These are phyloP conservation scores for Immersiporthe knoxdaviesiana DNA, from an alignment of 2,329 filamentous ascomycete species.

Conservation along the genomic window DNA sequence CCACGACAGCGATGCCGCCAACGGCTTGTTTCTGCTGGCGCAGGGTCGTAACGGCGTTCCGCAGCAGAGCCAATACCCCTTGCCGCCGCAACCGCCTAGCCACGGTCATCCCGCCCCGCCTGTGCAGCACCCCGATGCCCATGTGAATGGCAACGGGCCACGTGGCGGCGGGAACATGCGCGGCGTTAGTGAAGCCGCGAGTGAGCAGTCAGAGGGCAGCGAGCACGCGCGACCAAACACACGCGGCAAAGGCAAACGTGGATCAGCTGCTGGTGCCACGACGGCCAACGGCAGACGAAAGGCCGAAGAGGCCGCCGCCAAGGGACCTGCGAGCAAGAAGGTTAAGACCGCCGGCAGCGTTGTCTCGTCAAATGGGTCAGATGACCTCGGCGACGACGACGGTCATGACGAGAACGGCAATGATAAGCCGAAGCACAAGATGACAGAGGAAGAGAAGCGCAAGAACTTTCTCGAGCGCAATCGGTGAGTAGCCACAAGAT, in stretches of 20 bases:
- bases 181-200: slow-evolving; percentile 69
- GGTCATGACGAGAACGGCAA: slow-evolving; percentile 61
- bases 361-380: slow-evolving; percentile 36
- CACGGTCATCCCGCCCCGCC: slow-evolving; percentile 52
- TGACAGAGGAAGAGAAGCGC: slow-evolving; percentile 98
- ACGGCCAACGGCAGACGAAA: slow-evolving; percentile 74
- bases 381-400: slow-evolving; percentile 50
- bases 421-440: slow-evolving; percentile 71
- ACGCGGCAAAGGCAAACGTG: slow-evolving; percentile 72
- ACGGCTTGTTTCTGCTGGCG: slow-evolving; percentile 89
- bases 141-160: slow-evolving; percentile 51
- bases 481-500: slow-evolving; percentile 64
- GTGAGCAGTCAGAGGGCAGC: slow-evolving; percentile 73
- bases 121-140: slow-evolving; percentile 45
- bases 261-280: slow-evolving; percentile 43
- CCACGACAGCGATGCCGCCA: slow-evolving; percentile 93
- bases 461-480: slow-evolving; percentile 98
- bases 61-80: slow-evolving; percentile 50
- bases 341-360: slow-evolving; percentile 57
- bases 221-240: slow-evolving; percentile 68
- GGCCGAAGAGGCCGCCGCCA: slow-evolving; percentile 67
- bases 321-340: slow-evolving; percentile 71
- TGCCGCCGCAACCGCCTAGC: slow-evolving; percentile 49
- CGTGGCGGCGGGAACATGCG: slow-evolving; percentile 51
- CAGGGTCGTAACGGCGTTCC: slow-evolving; percentile 65